A percentile compares a stretch with the other conserved stretches of the same genome.
These are phyloP conservation scores for Botrytis porri DNA, from an alignment of 2,329 filamentous ascomycete genomes.

Conservation along the genomic window DNA sequence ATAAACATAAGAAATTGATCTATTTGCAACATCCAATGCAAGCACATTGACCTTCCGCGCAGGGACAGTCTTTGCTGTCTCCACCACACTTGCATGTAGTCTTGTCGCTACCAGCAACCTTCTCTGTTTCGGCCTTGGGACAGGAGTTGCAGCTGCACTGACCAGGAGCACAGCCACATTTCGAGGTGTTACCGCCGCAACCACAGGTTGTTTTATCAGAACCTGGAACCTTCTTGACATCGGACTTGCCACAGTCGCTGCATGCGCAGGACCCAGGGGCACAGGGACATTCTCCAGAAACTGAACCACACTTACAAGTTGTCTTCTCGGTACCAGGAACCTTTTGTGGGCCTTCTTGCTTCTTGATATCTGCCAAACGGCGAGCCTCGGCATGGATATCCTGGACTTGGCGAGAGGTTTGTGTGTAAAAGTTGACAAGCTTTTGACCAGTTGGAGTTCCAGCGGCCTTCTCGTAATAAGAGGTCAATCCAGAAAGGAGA, in stretches of 20 bases:
- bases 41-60: constrained; percentile 32
- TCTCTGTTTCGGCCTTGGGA: constrained; percentile 41
- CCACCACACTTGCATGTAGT: constrained; percentile 41
- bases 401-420: constrained; percentile 81
- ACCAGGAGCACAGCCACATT: constrained; percentile 41
- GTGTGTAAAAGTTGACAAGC: constrained; percentile 82
- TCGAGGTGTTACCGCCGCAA: constrained; percentile 40
- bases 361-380: constrained; percentile 85
- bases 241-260: constrained; percentile 46
- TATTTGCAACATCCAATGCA: constrained; percentile 37
- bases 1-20: constrained; percentile 13
- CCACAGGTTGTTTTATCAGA: constrained; percentile 43
- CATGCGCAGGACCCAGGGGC: constrained; percentile 47
- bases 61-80: constrained; percentile 38
- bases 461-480: constrained; percentile 93
- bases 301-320: constrained; percentile 47
- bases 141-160: constrained; percentile 43
- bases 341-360: constrained; percentile 49
- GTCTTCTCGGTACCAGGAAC: constrained; percentile 42
- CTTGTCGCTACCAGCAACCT: constrained; percentile 39
- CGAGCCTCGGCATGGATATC: constrained; percentile 92
- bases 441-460: constrained; percentile 85
- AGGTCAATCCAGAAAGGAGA: constrained; percentile 64
- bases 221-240: constrained; percentile 40
- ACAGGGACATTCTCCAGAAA: constrained; percentile 45